phyloP scores from a whole-genome alignment of 2,329 filamentous ascomycete genomes.

The Claviceps africana region DNA sequence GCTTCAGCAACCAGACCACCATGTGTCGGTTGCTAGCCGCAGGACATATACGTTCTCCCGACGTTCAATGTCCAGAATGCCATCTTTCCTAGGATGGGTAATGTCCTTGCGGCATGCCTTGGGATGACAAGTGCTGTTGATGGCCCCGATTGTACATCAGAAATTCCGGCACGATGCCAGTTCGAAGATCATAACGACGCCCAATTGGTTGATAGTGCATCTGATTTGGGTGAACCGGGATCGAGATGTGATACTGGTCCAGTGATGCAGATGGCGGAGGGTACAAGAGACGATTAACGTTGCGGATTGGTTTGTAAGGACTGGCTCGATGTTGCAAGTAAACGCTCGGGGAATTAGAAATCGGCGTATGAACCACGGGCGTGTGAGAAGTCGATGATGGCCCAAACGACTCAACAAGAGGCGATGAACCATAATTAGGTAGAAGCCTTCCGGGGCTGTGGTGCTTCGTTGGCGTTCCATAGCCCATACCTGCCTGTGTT shows the following conservation, averaged over 20 bases:
- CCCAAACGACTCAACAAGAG: conserved; percentile 47
- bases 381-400: conserved; percentile 40
- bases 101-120: conserved; percentile 17
- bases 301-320: conserved; percentile 80
- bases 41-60: too few relatives aligned
- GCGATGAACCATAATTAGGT: conserved; percentile 43
- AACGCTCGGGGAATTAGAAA: conserved; percentile 71
- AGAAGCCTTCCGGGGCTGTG: conserved; percentile 37
- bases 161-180: conserved; percentile 58
- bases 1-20: not conserved
- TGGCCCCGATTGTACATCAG: conserved; percentile 21
- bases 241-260: conserved; percentile 52
- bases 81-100: conserved; percentile 22
- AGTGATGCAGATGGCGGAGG: conserved; percentile 71
- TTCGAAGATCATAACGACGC: conserved; percentile 51
- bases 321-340: conserved; percentile 81
- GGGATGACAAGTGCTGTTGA: conserved; percentile 14
- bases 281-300: conserved; percentile 81
- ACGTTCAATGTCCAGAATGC: conserved; percentile 5
- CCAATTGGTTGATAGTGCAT: conserved; percentile 76
- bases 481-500: conserved; percentile 22
- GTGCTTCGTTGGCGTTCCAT: conserved; percentile 38
- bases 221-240: conserved; percentile 48
- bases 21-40: too few relatives aligned
- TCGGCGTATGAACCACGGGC: conserved; percentile 44